Percentiles rank a stretch among this genome's conserved stretches.
These are phyloP conservation scores for Trichocladium uniseriatum DNA, from an alignment of 495 filamentous ascomycete genomes.

Conservation along the genomic window DNA sequence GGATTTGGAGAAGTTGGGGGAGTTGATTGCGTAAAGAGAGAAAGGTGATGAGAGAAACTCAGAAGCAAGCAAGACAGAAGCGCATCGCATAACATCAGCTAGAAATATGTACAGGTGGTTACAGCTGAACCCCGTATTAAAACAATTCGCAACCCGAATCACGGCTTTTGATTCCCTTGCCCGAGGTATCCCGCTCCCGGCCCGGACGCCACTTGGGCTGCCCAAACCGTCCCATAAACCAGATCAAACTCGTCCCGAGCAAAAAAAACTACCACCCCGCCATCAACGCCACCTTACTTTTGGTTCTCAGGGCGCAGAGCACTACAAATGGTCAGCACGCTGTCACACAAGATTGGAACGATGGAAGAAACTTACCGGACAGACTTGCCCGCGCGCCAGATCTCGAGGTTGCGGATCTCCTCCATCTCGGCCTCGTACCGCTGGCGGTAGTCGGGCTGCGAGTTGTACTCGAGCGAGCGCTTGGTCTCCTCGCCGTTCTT, in stretches of 20 bases:
- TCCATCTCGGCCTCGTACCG: conserved; percentile 93
- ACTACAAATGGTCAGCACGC: conserved; percentile 31
- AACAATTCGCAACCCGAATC: conserved; percentile 4
- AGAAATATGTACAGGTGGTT: conserved; percentile 18
- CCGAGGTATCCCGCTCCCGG: conserved; percentile 18
- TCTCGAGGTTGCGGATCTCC: conserved; percentile 93
- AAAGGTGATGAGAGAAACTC: neutral
- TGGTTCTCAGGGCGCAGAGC: conserved; percentile 89
- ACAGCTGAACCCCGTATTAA: conserved; percentile 11
- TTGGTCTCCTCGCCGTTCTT: conserved; percentile 82
- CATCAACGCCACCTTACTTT: conserved; percentile 46
- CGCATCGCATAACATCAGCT: conserved; percentile 6
- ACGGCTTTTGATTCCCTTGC: conserved; percentile 16
- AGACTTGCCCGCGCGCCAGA: conserved; percentile 97
- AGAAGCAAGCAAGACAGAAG: neutral
- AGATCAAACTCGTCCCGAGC: conserved; percentile 15
- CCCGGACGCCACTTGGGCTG: conserved; percentile 1
- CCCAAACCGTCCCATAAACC: conserved; percentile 7
- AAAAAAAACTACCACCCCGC: conserved; percentile 10
- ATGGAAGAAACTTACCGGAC: conserved; percentile 61
- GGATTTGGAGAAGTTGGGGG: conserved; percentile 63
- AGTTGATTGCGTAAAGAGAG: conserved; percentile 42
- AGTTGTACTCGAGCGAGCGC: conserved; percentile 91
- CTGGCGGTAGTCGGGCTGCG: conserved; percentile 86
- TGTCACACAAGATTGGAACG: neutral